A percentile compares a stretch with the other conserved stretches of the same genome.
Conservation (phyloP, 805 yeast species). For the Monosporozyma servazzii region DNA sequence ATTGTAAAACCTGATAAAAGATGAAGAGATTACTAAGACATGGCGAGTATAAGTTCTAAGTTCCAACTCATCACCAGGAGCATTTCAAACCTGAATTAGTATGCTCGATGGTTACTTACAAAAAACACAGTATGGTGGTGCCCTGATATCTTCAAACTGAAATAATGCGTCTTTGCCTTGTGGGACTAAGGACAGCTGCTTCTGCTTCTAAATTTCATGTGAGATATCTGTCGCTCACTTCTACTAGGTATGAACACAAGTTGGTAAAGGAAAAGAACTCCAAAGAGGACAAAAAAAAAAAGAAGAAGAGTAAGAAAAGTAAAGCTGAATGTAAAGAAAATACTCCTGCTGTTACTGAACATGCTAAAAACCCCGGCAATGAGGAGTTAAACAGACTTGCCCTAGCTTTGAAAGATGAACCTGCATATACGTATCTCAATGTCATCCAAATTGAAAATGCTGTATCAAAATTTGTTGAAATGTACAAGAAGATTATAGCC, state of each 20-base stretch:
- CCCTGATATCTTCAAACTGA: no score
- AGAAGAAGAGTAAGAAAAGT: not conserved
- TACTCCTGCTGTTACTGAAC: not conserved
- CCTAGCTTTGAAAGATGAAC: not conserved
- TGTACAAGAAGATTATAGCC: conserved; percentile 40
- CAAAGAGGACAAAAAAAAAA: conserved; percentile 8
- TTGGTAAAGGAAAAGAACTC: conserved; percentile 6
- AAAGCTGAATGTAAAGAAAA: not conserved
- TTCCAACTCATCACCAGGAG: no score
- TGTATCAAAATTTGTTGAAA: conserved; percentile 42
- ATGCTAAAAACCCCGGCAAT: not conserved
- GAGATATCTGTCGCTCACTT: no score
- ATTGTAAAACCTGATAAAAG: not conserved
- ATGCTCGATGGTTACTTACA: not conserved
- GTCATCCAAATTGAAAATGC: conserved; percentile 43
- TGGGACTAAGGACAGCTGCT: no score
- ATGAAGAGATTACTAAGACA: not conserved
- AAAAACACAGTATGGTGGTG: no score
- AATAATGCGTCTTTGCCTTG: no score
- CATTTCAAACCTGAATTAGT: no score
- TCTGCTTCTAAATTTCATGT: no score
- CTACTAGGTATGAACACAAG: not conserved
- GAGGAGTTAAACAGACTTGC: not conserved
- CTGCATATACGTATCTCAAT: conserved; percentile 13
- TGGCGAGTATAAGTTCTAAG: not conserved